phyloP scores from a whole-genome alignment of 2,329 filamentous ascomycete genomes.

The Phyllosticta citriasiana region DNA sequence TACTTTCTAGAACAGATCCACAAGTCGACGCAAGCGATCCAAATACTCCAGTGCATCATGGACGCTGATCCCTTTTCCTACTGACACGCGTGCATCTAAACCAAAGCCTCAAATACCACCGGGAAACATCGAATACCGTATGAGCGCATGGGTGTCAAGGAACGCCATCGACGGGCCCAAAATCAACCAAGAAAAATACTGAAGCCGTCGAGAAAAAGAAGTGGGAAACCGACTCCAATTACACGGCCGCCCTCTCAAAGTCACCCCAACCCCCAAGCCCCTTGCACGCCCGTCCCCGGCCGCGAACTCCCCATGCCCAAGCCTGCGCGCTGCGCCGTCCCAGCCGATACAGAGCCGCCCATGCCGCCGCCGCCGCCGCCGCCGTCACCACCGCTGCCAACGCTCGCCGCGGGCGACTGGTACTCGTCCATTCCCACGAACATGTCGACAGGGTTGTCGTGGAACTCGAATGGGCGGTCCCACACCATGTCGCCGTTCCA shows the following conservation, averaged over 20 bases:
- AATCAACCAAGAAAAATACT: not conserved
- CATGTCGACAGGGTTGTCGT: slow-evolving; percentile 24
- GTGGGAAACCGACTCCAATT: too few relatives aligned
- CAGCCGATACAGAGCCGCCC: not conserved
- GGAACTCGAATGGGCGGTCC: slow-evolving; percentile 30
- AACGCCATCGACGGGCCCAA: not conserved
- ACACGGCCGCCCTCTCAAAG: too few relatives aligned
- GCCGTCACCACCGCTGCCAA: not conserved
- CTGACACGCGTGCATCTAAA: not conserved
- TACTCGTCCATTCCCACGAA: slow-evolving; percentile 25
- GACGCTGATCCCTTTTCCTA: not conserved
- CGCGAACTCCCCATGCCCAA: not conserved
- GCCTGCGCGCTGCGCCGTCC: not conserved
- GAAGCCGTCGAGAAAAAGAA: too few relatives aligned
- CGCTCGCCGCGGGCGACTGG: slow-evolving; percentile 11
- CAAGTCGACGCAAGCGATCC: not conserved
- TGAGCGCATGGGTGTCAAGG: too few relatives aligned
- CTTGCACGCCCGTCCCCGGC: not conserved
- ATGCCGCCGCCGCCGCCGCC: slow-evolving; percentile 5
- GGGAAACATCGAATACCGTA: too few relatives aligned
- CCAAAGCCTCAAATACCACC: too few relatives aligned
- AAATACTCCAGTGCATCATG: not conserved
- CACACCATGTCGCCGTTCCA: slow-evolving; percentile 33
- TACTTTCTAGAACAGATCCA: not conserved
- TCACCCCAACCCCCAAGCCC: not conserved